Evolutionary conservation across 805 yeast species (phyloP).

Genomic region (Kodamaea fukazawae): DNA sequence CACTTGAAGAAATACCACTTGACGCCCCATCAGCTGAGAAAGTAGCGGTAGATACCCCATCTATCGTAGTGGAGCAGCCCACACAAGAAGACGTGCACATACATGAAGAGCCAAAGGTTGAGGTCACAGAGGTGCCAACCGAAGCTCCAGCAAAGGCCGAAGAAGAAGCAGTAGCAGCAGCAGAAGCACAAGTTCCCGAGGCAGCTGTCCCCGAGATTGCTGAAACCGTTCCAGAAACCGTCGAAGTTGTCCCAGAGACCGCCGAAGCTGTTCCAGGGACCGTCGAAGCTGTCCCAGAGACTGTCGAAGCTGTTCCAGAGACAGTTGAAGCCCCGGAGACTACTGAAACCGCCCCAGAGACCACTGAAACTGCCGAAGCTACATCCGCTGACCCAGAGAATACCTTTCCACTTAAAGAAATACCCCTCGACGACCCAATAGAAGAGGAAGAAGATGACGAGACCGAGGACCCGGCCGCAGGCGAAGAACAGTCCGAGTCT

Average conservation of each 20-base stretch:
- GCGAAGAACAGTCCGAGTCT: background rate
- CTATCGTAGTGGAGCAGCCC: constrained; percentile 1
- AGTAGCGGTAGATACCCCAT: background rate
- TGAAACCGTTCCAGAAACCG: constrained; percentile 7
- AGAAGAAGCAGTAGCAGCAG: no score
- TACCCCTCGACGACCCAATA: constrained; percentile 2
- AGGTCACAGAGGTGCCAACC: background rate
- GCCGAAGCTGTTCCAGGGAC: constrained; percentile 5
- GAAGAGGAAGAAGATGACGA: constrained; percentile 4
- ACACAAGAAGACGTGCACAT: background rate
- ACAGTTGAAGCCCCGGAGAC: background rate
- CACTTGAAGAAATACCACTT: background rate
- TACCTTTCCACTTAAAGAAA: constrained; percentile 2
- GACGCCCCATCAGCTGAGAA: background rate
- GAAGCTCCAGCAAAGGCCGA: no score
- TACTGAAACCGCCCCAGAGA: background rate
- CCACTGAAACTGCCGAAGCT: background rate
- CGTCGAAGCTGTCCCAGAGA: constrained; percentile 11
- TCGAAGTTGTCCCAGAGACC: constrained; percentile 10
- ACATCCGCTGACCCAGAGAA: background rate
- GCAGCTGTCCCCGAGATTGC: constrained; percentile 9
- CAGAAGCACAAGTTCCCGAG: constrained; percentile 6
- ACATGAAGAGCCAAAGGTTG: constrained; percentile 1
- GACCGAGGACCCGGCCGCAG: background rate
- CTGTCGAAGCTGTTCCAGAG: constrained; percentile 6